Evolutionary conservation across 192 early-diverging fungal species (phyloP), one percentile per base, ranked within the genome.

Genomic region (Entomortierella chlamydospora): DNA sequence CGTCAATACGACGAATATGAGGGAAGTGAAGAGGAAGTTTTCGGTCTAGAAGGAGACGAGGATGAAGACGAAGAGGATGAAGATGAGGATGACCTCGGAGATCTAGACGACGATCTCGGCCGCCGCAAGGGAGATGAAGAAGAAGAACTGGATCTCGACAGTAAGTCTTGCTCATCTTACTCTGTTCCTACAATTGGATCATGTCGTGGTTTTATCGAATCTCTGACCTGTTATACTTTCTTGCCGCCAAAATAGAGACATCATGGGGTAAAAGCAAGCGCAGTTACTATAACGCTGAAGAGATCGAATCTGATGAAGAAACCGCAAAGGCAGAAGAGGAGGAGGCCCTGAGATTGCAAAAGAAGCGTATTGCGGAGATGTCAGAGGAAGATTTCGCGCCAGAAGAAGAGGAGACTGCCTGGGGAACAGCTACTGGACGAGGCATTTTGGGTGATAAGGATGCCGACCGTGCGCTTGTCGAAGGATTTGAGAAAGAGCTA

Each of bases 301-400:
- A 96, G 42, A 80, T 88, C 39, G 85, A 84, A 31, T 87, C 89
- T 9, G 94, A 96, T 55, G 80, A 93, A 47, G 92, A 91, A 25
- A 92, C 91, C 53, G 93, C 90, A 61, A 89, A 89, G 43, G 95
- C 95, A 60, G 96, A 98, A 70, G 96, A 95, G 57, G 88, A 89
- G 52, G 97, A 97, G 81, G 96, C 95, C 4, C 79, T 95, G 54
- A 90, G 93, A 64, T 82, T 98, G 66, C 96, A 97, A 66, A 90
- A 88, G 81, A 87, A 93, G 72, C 89, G 90, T 43, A 73, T 95
- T 31, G 89, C 91, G 53, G 87, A 83, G 31, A 89, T 97, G 84
- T 85, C 90, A 33, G 97, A 97, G 73, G 92, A 87, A 57, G 97
- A 98, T 86, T 97, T 95, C 70, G 83, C 96, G 18, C 93, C 93